Base-by-base conservation (phyloP, 805 yeast genomes). In the Kodamaea sagamina region DNA sequence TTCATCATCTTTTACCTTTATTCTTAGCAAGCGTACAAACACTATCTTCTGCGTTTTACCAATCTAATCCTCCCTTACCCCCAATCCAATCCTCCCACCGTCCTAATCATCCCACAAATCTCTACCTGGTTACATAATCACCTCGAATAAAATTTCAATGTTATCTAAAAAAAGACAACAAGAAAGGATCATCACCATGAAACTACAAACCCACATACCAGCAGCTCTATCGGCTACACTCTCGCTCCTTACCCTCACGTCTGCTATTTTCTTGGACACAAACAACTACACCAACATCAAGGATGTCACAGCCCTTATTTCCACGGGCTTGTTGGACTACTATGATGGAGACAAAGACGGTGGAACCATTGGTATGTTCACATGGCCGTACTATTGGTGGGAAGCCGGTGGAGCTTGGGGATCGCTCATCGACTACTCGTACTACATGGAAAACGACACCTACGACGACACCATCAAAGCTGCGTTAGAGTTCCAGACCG, bases 371-470 rank as follows among this genome's bases (percentile, higher is more conserved):
- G 99, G 98, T 32, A 82, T 86, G 89, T 90, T 93, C 62, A 71
- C 82, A 9, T 68, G 74, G 58, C 98, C 98, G 0, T 90, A 92
- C 73, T 92, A 92, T 74, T 92, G 98, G 99, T 90, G 97, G 97
- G 89, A 89, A 68, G 96, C 97, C 7, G 98, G 98, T 52, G 95
- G 90, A 47, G 96, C 92, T 1, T 89, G 89, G 87, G 96, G 96
- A 6, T 74, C 86, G 13, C 69, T 92, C 75, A 58, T 92, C 34
- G 97, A 89, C 61, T 84, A 86, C 63, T 75, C 88, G 68, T 81
- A 61, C 52, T 83, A 74, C 59, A 79, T 87, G 61, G 77, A 83
- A 28, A 85, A 90, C 61, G 77, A 75, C 49, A 79, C 90, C 1
- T 86, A 79, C 54, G 84, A 76, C 34, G 71, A 73, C 9, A 44